phyloP scores from a whole-genome alignment of 305 asterid species.

The Rubia occidens region DNA sequence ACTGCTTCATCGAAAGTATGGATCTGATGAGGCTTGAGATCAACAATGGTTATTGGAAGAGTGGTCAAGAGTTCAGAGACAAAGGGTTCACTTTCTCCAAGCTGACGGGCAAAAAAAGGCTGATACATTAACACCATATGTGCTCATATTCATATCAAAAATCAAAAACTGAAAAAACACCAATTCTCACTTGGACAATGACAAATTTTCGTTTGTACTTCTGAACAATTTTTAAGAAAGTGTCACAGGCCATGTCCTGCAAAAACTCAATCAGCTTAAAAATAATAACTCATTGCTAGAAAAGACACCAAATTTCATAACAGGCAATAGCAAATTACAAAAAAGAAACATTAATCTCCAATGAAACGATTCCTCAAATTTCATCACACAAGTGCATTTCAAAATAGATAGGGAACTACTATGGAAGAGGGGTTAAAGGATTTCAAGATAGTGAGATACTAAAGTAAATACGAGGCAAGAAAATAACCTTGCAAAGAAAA shows the following conservation, averaged over 20 bases:
- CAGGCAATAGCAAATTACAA: too few species aligned
- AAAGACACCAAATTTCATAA: too few species aligned
- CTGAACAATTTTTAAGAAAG: constrained; percentile 96
- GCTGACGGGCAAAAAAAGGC: constrained; percentile 33
- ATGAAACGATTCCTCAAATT: too few species aligned
- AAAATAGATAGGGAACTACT: too few species aligned
- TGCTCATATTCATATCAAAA: not conserved
- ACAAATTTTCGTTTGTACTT: constrained; percentile 98
- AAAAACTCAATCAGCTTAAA: constrained; percentile 17
- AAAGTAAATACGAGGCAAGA: too few species aligned
- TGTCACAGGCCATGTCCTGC: constrained; percentile 99
- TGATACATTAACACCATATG: constrained; percentile 7
- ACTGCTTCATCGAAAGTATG: constrained; percentile 97
- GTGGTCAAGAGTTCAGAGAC: constrained; percentile 84
- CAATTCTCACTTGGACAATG: constrained; percentile 32
- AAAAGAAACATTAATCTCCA: too few species aligned
- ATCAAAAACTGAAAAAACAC: too few species aligned
- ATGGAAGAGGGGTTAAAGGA: too few species aligned
- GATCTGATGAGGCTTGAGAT: constrained; percentile 95
- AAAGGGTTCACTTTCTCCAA: constrained; percentile 94
- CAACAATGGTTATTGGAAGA: constrained; percentile 80
- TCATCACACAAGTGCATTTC: too few species aligned
- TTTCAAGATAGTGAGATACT: too few species aligned
- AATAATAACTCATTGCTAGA: too few species aligned
- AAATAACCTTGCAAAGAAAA: too few species aligned